A percentile compares a stretch with the other conserved stretches of the same genome.
Conservation (phyloP, 164 flowering plant genomes). For the Chimonanthus salicifolius region DNA sequence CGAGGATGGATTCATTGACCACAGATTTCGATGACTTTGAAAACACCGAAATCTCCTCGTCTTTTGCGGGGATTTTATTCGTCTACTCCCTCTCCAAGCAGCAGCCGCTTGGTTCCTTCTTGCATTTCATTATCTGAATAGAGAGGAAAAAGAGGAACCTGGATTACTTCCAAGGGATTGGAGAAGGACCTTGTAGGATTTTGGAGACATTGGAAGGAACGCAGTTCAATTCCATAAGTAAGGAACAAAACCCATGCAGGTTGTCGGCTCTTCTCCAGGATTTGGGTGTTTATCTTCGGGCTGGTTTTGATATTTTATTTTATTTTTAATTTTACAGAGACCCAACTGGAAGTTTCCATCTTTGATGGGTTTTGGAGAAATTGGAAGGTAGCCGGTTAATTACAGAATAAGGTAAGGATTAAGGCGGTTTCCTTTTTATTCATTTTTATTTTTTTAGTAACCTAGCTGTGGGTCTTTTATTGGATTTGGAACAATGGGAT, state of each 20-base stretch:
- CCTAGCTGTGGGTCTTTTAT: not conserved
- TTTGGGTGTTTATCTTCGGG: slow-evolving; percentile 2
- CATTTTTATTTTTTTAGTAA: not conserved
- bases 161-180: slow-evolving; percentile 8
- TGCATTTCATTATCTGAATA: slow-evolving; percentile 15
- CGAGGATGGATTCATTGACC: slow-evolving; percentile 20
- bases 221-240: slow-evolving; percentile 9
- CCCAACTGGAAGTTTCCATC: not conserved
- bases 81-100: slow-evolving; percentile 4
- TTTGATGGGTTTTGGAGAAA: too few relatives aligned
- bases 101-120: slow-evolving; percentile 1
- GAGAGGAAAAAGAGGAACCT: not conserved
- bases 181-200: not conserved
- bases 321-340: not conserved
- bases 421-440: not conserved
- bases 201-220: not conserved
- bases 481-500: too few relatives aligned
- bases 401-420: too few relatives aligned
- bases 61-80: slow-evolving; percentile 8
- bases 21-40: slow-evolving; percentile 35
- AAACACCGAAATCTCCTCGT: slow-evolving; percentile 29
- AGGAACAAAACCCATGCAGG: slow-evolving; percentile 9
- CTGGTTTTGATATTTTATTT: not conserved
- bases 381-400: too few relatives aligned
- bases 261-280: slow-evolving; percentile 6